Evolutionary conservation across 805 yeast genomes (phyloP).

Genomic region (Metschnikowia picachoensis): DNA sequence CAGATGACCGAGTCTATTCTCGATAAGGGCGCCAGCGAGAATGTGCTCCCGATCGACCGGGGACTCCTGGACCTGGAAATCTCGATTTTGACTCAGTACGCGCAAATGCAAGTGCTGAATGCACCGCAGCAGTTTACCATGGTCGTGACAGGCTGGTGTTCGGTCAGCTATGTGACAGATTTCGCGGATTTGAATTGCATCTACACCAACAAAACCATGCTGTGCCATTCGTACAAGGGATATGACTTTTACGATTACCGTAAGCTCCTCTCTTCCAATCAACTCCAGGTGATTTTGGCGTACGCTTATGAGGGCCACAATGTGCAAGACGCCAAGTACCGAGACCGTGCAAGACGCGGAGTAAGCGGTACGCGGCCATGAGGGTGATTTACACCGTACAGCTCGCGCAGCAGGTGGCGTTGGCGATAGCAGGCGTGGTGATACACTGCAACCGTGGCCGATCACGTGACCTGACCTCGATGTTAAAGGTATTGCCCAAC

Average conservation of each 20-base stretch:
- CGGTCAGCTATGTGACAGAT: constrained; percentile 10
- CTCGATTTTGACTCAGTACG: constrained; percentile 41
- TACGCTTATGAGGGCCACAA: constrained; percentile 39
- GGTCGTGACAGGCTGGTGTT: constrained; percentile 12
- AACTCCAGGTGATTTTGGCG: constrained; percentile 42
- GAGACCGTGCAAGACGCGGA: constrained; percentile 13
- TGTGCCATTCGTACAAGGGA: constrained; percentile 6
- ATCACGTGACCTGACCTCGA: constrained; percentile 26
- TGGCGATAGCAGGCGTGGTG: constrained; percentile 27
- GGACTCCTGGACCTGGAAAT: constrained; percentile 49
- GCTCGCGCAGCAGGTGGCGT: constrained; percentile 24
- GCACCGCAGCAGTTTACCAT: constrained; percentile 47
- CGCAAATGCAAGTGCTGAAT: constrained; percentile 40
- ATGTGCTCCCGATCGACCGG: constrained; percentile 24
- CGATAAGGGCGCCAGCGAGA: constrained; percentile 12
- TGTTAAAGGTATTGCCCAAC: constrained; percentile 34
- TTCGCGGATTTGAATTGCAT: neutral
- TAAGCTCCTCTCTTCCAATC: constrained; percentile 34
- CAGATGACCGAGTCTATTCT: constrained; percentile 18
- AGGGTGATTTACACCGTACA: constrained; percentile 28
- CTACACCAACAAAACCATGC: neutral
- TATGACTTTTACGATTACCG: constrained; percentile 43
- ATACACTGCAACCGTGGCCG: constrained; percentile 37
- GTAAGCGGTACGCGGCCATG: constrained; percentile 20
- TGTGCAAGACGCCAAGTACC: constrained; percentile 14